Percentiles rank a stretch among this genome's conserved stretches.
Conservation (phyloP, 2,329 filamentous ascomycete genomes). For the Elsinoe australis region DNA sequence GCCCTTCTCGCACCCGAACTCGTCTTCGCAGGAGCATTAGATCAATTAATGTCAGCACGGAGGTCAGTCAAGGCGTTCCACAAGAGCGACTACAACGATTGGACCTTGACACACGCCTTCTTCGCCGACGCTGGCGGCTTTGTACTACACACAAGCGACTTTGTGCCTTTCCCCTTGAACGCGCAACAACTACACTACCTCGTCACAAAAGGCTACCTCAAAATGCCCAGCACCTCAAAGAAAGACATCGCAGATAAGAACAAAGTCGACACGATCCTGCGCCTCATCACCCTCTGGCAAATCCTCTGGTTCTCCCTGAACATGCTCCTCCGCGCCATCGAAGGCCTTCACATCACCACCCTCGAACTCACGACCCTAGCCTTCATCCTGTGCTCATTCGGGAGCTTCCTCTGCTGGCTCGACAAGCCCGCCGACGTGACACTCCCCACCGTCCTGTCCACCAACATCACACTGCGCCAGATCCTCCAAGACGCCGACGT, state of each 20-base stretch:
- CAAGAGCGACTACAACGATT: constrained; percentile 4
- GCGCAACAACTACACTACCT: constrained; percentile 17
- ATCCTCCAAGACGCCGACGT: neutral
- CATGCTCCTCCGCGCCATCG: constrained; percentile 4
- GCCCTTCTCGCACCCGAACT: constrained; percentile 7
- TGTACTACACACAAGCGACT: constrained; percentile 12
- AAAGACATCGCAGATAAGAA: constrained; percentile 17
- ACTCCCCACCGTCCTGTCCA: neutral
- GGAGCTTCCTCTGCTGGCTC: constrained; percentile 9
- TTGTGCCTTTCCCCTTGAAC: constrained; percentile 12
- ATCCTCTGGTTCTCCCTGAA: constrained; percentile 18
- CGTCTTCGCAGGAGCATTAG: constrained; percentile 1
- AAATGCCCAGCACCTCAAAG: neutral
- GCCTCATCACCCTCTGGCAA: constrained; percentile 15
- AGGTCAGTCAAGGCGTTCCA: constrained; percentile 11
- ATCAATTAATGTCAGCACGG: neutral
- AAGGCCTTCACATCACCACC: constrained; percentile 15
- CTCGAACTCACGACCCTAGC: constrained; percentile 18
- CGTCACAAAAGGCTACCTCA: constrained; percentile 9
- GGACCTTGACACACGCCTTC: constrained; percentile 18
- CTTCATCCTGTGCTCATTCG: constrained; percentile 11
- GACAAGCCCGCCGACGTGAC: constrained; percentile 18
- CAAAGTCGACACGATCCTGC: constrained; percentile 16
- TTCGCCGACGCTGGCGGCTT: constrained; percentile 20
- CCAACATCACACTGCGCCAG: neutral